Evolutionary conservation across 768 basidiomycete genomes (phyloP).

Genomic region (Phaffia australis): DNA sequence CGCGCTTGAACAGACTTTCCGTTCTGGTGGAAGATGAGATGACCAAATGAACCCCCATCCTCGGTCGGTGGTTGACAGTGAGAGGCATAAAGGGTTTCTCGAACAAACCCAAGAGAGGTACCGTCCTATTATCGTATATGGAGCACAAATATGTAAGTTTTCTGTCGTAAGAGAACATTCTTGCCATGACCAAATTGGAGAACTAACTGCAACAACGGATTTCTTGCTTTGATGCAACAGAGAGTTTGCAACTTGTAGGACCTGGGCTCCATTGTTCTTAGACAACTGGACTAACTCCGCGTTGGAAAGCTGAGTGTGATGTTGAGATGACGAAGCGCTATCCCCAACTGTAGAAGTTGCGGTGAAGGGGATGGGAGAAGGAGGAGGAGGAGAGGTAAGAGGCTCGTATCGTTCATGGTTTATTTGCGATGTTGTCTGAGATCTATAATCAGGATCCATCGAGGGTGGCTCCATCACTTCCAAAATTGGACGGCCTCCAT

Average conservation of each 20-base stretch:
- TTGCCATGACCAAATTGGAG: not conserved
- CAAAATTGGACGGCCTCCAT: constrained; percentile 12
- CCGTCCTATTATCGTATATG: constrained; percentile 47
- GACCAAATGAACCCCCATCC: constrained; percentile 48
- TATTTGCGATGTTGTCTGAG: not conserved
- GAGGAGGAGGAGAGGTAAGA: too few relatives aligned
- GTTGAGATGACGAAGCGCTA: constrained; percentile 32
- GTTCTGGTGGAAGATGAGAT: constrained; percentile 63
- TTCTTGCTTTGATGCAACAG: constrained; percentile 68
- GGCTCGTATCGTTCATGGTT: constrained; percentile 8
- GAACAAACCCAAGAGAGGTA: constrained; percentile 65
- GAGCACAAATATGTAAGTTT: not conserved
- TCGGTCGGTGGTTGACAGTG: constrained; percentile 45
- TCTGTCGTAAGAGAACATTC: not conserved
- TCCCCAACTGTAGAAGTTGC: constrained; percentile 26
- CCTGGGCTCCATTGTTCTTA: constrained; percentile 61
- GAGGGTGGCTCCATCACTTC: constrained; percentile 25
- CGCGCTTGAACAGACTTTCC: constrained; percentile 58
- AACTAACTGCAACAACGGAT: constrained; percentile 51
- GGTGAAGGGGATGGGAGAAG: not conserved
- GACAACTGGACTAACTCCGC: constrained; percentile 63
- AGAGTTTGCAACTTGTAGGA: constrained; percentile 57
- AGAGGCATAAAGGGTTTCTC: constrained; percentile 46
- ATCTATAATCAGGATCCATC: constrained; percentile 6
- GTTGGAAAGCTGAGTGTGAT: constrained; percentile 40